Percentiles rank a stretch among this genome's conserved stretches.
phyloP scores from a whole-genome alignment of 805 yeast species.

The Tetrapisispora pingtungensis region DNA sequence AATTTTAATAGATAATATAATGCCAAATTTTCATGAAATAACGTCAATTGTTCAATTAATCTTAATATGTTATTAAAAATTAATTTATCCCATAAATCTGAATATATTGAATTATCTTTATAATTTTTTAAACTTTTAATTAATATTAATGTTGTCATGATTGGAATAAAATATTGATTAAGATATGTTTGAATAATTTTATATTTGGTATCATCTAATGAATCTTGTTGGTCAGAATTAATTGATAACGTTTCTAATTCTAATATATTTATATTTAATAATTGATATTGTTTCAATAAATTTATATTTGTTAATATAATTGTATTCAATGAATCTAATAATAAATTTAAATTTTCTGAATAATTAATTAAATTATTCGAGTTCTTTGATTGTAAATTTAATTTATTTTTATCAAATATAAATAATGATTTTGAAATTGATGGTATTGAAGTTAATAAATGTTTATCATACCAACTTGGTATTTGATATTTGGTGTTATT shows the following conservation, averaged over 20 bases:
- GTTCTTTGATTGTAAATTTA: background rate
- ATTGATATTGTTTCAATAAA: constrained; percentile 12
- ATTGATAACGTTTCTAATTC: background rate
- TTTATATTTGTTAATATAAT: constrained; percentile 9
- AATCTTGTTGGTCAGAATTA: background rate
- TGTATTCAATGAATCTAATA: constrained; percentile 13
- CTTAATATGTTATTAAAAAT: constrained; percentile 12
- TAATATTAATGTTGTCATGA: constrained; percentile 12
- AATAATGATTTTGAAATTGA: constrained; percentile 27
- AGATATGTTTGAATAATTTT: constrained; percentile 15
- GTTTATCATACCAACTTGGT: constrained; percentile 20
- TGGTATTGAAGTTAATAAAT: constrained; percentile 20
- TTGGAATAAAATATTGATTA: constrained; percentile 18
- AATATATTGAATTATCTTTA: background rate
- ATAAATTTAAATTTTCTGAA: constrained; percentile 3
- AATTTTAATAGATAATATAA: constrained; percentile 30
- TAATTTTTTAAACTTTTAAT: constrained; percentile 12
- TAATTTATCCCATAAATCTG: constrained; percentile 5
- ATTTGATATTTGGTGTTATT: constrained; percentile 9
- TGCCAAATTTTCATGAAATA: constrained; percentile 30
- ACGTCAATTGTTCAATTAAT: constrained; percentile 29
- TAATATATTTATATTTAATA: constrained; percentile 9
- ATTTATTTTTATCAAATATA: constrained; percentile 13
- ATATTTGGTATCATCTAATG: constrained; percentile 10
- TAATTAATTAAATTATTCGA: constrained; percentile 2